Evolutionary conservation across 345 rosid genomes (phyloP).

Genomic region (Lepidium didymum): DNA sequence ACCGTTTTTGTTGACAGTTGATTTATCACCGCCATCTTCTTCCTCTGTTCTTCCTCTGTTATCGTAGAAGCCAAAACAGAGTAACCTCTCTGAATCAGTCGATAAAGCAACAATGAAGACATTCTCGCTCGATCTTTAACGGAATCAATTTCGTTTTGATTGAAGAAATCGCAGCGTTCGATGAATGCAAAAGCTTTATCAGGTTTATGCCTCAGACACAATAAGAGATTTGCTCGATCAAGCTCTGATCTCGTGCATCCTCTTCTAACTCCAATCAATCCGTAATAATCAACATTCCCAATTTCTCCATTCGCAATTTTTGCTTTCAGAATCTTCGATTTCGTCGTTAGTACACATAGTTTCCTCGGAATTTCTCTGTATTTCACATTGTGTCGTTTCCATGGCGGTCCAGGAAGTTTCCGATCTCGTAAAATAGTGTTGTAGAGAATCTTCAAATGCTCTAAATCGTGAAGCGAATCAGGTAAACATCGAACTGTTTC

Average conservation of each 20-base stretch:
- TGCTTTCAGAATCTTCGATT: conserved; percentile 52
- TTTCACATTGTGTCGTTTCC: conserved; percentile 82
- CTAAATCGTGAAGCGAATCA: conserved; percentile 83
- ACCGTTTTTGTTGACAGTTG: conserved; percentile 33
- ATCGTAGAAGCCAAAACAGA: conserved; percentile 48
- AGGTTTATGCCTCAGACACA: conserved; percentile 76
- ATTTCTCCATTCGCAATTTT: conserved; percentile 75
- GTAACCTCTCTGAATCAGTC: conserved; percentile 83
- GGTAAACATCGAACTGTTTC: conserved; percentile 81
- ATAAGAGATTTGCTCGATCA: conserved; percentile 75
- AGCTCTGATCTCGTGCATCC: conserved; percentile 92
- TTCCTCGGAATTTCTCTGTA: conserved; percentile 88
- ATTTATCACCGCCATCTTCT: conserved; percentile 39
- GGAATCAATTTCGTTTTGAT: conserved; percentile 53
- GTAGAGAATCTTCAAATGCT: conserved; percentile 78
- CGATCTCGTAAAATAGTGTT: conserved; percentile 81
- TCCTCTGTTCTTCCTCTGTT: conserved; percentile 66
- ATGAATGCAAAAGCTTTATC: conserved; percentile 67
- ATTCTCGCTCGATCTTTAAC: conserved; percentile 68
- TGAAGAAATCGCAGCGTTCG: conserved; percentile 72
- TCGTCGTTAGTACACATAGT: conserved; percentile 50
- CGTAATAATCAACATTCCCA: no score
- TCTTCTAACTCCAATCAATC: conserved; percentile 68
- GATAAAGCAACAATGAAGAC: conserved; percentile 73
- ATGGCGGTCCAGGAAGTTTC: conserved; percentile 92